Evolutionary conservation across 1,284 basidiomycete genomes (phyloP).

Genomic region (Apiotrichum mycotoxinovorans): DNA sequence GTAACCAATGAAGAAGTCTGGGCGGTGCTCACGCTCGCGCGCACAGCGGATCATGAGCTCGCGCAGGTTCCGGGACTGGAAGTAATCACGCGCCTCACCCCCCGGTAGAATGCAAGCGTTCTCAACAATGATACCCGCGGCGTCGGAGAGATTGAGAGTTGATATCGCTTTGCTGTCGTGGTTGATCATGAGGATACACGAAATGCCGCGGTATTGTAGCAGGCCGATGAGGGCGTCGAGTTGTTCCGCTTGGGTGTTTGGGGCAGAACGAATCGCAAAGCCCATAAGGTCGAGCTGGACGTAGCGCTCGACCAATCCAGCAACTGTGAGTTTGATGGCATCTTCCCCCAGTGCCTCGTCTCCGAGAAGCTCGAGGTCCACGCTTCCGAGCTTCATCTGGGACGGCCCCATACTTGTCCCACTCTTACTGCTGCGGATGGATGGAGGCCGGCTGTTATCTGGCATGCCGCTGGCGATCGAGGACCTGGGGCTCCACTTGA

Average conservation of each 20-base stretch:
- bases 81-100: constrained; percentile 12
- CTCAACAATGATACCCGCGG: constrained; percentile 11
- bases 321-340: constrained; percentile 2
- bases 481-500: not conserved
- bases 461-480: not conserved
- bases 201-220: constrained; percentile 1
- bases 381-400: constrained; percentile 11
- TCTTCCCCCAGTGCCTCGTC: not conserved
- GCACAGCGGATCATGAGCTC: constrained; percentile 6
- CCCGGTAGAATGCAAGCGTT: constrained; percentile 9
- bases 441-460: not conserved
- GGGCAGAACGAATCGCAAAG: constrained; percentile 3
- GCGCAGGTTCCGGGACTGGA: constrained; percentile 6
- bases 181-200: constrained; percentile 5
- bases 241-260: constrained; percentile 1
- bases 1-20: constrained; percentile 13
- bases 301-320: constrained; percentile 4
- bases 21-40: constrained; percentile 6
- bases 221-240: constrained; percentile 5
- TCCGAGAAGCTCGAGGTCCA: constrained; percentile 2
- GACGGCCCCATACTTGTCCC: not conserved
- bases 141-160: constrained; percentile 2
- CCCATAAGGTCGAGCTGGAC: constrained; percentile 5
- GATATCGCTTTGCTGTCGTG: not conserved
- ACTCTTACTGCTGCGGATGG: not conserved